phyloP scores from a whole-genome alignment of 805 yeast genomes.

The Candida berthetii region DNA sequence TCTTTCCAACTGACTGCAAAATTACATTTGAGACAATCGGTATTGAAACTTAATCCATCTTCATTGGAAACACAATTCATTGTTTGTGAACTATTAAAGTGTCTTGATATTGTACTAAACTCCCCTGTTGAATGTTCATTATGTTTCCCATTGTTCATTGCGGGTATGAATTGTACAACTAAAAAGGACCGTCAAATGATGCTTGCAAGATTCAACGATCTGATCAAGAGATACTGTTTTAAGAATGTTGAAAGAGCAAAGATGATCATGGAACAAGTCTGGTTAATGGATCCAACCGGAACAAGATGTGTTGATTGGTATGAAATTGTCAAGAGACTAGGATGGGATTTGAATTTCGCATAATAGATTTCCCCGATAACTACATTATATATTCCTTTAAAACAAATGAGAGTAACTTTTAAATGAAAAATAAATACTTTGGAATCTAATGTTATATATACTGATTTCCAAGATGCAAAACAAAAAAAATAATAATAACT shows the following conservation, averaged over 20 bases:
- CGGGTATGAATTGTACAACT: slow-evolving; percentile 62
- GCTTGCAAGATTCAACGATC: slow-evolving; percentile 44
- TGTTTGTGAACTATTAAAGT: slow-evolving; percentile 43
- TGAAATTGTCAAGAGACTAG: slow-evolving; percentile 52
- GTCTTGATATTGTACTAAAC: slow-evolving; percentile 56
- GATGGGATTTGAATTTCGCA: slow-evolving; percentile 81
- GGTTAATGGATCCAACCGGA: slow-evolving; percentile 42
- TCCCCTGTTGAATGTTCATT: slow-evolving; percentile 65
- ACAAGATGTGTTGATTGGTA: slow-evolving; percentile 68
- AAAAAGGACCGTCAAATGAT: slow-evolving; percentile 46
- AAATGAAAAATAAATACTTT: too few species aligned
- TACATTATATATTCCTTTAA: not conserved
- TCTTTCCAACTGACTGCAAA: slow-evolving; percentile 64
- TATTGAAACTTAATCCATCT: slow-evolving; percentile 52
- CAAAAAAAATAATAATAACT: too few species aligned
- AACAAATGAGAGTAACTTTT: too few species aligned
- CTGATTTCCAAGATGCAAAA: too few species aligned
- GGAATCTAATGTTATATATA: too few species aligned
- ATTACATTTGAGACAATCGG: slow-evolving; percentile 61
- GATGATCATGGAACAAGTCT: slow-evolving; percentile 31
- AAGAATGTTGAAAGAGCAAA: slow-evolving; percentile 48
- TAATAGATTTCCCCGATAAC: slow-evolving; percentile 4
- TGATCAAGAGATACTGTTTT: slow-evolving; percentile 60
- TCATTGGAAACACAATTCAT: slow-evolving; percentile 58
- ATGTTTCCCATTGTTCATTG: slow-evolving; percentile 73